phyloP scores from a whole-genome alignment of 2,329 filamentous ascomycete species.

The Ceratocystis harringtonii region DNA sequence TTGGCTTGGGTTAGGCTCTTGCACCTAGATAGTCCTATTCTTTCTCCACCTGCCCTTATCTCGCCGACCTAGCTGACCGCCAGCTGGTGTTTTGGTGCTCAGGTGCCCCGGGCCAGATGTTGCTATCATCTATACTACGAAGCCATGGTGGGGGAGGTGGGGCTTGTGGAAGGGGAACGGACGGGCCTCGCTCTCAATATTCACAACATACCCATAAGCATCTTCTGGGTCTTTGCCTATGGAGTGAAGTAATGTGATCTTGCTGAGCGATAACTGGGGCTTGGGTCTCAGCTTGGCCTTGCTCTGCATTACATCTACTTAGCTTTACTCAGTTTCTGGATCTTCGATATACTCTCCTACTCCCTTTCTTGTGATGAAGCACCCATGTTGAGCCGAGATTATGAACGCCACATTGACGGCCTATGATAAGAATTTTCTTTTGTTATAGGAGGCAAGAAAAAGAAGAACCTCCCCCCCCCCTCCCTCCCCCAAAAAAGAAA shows the following conservation, averaged over 20 bases:
- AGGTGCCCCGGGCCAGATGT: background rate
- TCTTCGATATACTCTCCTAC: too few relatives aligned
- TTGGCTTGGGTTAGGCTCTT: background rate
- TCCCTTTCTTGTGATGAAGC: background rate
- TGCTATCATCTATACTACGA: background rate
- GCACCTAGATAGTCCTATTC: background rate
- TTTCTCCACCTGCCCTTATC: background rate
- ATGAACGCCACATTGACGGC: background rate
- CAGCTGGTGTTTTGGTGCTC: background rate
- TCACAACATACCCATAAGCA: background rate
- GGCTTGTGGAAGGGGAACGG: background rate
- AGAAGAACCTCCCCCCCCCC: background rate
- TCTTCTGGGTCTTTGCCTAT: background rate
- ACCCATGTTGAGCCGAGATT: slow-evolving; percentile 1
- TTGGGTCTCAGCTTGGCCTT: background rate
- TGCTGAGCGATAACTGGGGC: background rate
- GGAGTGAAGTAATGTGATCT: background rate
- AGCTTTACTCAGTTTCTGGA: background rate
- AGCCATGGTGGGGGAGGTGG: background rate
- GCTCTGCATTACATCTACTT: background rate
- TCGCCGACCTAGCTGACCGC: background rate
- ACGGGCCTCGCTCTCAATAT: background rate
- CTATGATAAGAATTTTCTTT: background rate
- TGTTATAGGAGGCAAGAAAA: background rate
- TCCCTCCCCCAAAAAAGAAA: background rate